Evolutionary conservation across 345 rosid genomes (phyloP), one percentile per base, ranked within the genome.

Genomic region (Eutrema japonicum): DNA sequence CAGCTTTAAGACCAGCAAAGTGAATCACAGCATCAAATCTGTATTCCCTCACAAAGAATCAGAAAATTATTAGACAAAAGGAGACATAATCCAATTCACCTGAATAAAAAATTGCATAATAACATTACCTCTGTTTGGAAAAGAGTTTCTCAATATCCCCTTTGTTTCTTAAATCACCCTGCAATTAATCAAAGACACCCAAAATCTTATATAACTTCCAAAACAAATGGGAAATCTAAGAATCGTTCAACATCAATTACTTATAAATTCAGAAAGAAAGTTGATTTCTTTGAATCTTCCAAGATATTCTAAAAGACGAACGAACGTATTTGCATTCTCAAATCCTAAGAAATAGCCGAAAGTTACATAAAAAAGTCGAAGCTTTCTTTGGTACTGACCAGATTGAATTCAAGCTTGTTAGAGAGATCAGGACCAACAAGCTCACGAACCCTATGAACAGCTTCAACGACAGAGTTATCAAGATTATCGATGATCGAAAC

Each of bases 11-110:
- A 53, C 96, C 97, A 81, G 96, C 98, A 78, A 91, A 91, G 70
- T 95, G 99, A 60, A 95, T 89, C 79, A 95, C 99, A 9, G 96
- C 97, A 81, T 95, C 93, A 74, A 84, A 91, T 75, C 97, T 91
- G 80, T 70, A 45, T 32, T 4, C 5, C 69, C 67, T 18, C 72
- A 41, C 54, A 38, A 54, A 62, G 14, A 63, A 72, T 53, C 36
- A 60, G 8, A 22, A 74, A 9, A 74, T 9, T 47, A 47, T 70
- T 5, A 46, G 46, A 51, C 53, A 10, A 22, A 55, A 57, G 60
- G 2, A 45, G 11, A n/a, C 3, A 72, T 50, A 18, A 52, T 45
- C 1, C 1, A 64, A 45, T 33, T 27, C 36, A 54, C 16, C 18
- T 53, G 27, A 64, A 12, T 56, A 40, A 6, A 50, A 14, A 49